Evolutionary conservation across 2,329 filamentous ascomycete species (phyloP).

Genomic region (Tolypocladium ovalisporum): DNA sequence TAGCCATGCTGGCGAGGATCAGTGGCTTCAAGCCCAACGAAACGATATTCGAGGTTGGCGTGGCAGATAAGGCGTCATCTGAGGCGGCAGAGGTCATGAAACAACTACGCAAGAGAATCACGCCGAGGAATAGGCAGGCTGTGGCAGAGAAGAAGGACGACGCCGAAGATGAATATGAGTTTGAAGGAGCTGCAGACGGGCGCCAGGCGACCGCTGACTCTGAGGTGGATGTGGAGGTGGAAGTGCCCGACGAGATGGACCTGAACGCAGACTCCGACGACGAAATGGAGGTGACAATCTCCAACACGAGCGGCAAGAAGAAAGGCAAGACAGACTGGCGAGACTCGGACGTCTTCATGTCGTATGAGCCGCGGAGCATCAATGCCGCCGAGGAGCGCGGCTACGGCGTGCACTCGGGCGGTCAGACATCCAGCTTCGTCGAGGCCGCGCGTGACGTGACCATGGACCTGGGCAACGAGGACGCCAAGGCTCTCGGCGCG

Average conservation of each 20-base stretch:
- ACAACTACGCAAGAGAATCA: constrained; percentile 58
- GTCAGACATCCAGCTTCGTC: constrained; percentile 66
- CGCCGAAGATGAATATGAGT: constrained; percentile 17
- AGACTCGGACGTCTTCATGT: constrained; percentile 91
- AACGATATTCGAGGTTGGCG: constrained; percentile 91
- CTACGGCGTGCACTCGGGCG: constrained; percentile 84
- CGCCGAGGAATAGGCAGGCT: constrained; percentile 36
- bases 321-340: constrained; percentile 57
- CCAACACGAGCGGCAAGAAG: constrained; percentile 37
- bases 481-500: constrained; percentile 70
- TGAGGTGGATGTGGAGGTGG: constrained; percentile 24
- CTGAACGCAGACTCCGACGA: constrained; percentile 44
- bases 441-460: constrained; percentile 76
- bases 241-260: constrained; percentile 39
- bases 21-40: constrained; percentile 83
- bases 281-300: constrained; percentile 61
- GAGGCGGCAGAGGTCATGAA: constrained; percentile 70
- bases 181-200: constrained; percentile 12
- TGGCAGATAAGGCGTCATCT: constrained; percentile 51
- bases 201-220: constrained; percentile 6
- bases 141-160: constrained; percentile 29
- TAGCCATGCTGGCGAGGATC: constrained; percentile 80
- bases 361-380: constrained; percentile 72
- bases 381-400: constrained; percentile 82
- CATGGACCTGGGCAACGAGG: constrained; percentile 91